Evolutionary conservation across 192 early-diverging fungal genomes (phyloP).

Genomic region (Coemansia sp.): DNA sequence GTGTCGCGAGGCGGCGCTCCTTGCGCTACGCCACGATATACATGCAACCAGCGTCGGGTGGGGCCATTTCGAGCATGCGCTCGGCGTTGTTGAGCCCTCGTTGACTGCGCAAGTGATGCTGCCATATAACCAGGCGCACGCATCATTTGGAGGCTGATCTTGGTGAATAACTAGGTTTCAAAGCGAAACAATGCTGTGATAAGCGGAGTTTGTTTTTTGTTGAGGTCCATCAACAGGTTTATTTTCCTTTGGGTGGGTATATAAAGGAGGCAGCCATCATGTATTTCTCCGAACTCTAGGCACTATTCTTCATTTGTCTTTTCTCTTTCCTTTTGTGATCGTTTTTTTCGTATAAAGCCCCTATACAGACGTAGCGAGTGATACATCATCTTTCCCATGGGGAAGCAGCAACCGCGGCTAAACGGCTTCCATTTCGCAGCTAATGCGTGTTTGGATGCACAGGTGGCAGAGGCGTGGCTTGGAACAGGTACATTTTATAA

Average conservation of each 20-base stretch:
- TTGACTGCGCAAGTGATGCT: neutral
- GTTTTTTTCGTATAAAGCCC: neutral
- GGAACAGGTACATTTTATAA: neutral
- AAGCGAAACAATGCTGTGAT: no score
- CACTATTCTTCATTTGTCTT: neutral
- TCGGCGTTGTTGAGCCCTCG: neutral
- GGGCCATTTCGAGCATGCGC: neutral
- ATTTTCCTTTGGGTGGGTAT: neutral
- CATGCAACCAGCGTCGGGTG: neutral
- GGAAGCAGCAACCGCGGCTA: constrained; percentile 2
- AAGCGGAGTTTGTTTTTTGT: neutral
- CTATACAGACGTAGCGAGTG: no score
- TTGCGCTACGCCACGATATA: constrained; percentile 28
- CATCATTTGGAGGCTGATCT: neutral
- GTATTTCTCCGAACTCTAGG: no score
- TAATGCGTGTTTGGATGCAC: neutral
- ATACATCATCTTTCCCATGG: no score
- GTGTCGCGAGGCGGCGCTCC: constrained; percentile 76
- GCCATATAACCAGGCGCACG: neutral
- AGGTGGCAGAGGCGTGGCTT: constrained; percentile 1
- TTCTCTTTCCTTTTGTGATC: neutral
- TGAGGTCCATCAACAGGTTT: no score
- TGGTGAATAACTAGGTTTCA: neutral
- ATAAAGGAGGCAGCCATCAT: neutral
- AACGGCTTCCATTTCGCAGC: constrained; percentile 7